These are phyloP conservation scores for Macrocybe sp. DNA, from an alignment of 1,284 basidiomycete species.

Conservation along the genomic window DNA sequence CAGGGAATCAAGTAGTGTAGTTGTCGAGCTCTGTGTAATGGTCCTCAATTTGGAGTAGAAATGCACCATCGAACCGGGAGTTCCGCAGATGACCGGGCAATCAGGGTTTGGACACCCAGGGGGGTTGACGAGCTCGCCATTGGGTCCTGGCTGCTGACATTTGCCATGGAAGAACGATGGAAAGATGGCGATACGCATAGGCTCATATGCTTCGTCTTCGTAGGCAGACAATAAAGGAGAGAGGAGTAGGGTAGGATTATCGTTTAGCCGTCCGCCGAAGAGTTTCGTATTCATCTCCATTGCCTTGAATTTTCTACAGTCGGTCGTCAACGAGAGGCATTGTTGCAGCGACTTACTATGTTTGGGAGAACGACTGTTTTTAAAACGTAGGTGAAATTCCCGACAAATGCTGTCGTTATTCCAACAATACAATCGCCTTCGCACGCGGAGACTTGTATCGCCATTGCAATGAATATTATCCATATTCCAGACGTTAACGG, in stretches of 20 bases:
- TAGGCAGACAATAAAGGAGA: constrained; percentile 44
- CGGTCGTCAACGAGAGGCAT: too few relatives aligned
- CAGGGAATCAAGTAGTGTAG: constrained; percentile 28
- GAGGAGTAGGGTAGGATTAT: constrained; percentile 32
- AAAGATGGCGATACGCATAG: constrained; percentile 51
- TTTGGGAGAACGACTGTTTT: constrained; percentile 29
- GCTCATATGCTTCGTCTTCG: constrained; percentile 34
- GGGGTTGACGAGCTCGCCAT: constrained; percentile 39
- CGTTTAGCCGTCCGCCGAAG: constrained; percentile 23
- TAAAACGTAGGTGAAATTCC: constrained; percentile 40
- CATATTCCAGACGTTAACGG: neutral
- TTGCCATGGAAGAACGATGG: constrained; percentile 71
- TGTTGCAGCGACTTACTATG: too few relatives aligned
- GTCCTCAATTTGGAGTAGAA: constrained; percentile 47
- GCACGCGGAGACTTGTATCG: constrained; percentile 41
- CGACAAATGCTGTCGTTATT: constrained; percentile 50
- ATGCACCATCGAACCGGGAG: constrained; percentile 72
- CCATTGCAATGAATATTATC: too few relatives aligned
- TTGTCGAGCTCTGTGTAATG: constrained; percentile 46
- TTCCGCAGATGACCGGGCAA: constrained; percentile 72
- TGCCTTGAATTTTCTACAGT: constrained; percentile 2
- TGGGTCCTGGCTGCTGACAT: constrained; percentile 38
- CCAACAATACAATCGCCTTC: constrained; percentile 64
- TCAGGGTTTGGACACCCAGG: constrained; percentile 72
- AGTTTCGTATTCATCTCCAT: constrained; percentile 3